Base-by-base conservation (phyloP, 257 asterid species). In the Solanum commersonii region DNA sequence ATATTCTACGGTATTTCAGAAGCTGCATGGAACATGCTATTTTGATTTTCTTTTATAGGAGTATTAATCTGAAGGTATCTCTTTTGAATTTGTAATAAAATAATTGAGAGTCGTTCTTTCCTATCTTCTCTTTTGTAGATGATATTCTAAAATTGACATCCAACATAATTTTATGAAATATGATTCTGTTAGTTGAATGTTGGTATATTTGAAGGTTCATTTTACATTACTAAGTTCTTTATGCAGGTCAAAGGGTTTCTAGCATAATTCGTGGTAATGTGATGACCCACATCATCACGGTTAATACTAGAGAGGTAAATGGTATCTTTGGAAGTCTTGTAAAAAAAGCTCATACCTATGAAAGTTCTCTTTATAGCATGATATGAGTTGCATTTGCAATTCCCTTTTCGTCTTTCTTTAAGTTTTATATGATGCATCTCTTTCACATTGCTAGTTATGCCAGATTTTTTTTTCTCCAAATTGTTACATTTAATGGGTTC, bases 241-340 rank as follows among this genome's bases (percentile, higher is more conserved):
- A 11, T 91, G 87, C 92, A 95, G 99, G 96, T 72, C 98, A 95
- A 83, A 90, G 92, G 97, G 93, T 95, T 91, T 92, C 96, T 52
- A 89, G 95, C 88, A 91, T 96, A 16, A 95, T 92, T 22, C 94
- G 98, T 83, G 95, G 98, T 79, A 95, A 90, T 89, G 92, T 94
- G 86, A 95, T 95, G 16, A 97, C 98, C 20, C 98, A 95, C 89
- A 92, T 95, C 63, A 92, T 96, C 77, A 92, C 91, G 8, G 98
- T 94, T 87, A 90, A 95, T 88, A 89, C 97, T 56, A 98, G 98
- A 92, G 98, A 96, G 98, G 99, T 96, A 92, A 88, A 42, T 11
- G 22, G 35, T 77, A n/a, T 25, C 23, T 77, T n/a, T 40, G 35
- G 37, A 25, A 40, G 44, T n/a, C 27, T 33, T 72, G 5, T 33